Evolutionary conservation across 2,329 filamentous ascomycete genomes (phyloP).

Genomic region (Aureobasidium sp.): DNA sequence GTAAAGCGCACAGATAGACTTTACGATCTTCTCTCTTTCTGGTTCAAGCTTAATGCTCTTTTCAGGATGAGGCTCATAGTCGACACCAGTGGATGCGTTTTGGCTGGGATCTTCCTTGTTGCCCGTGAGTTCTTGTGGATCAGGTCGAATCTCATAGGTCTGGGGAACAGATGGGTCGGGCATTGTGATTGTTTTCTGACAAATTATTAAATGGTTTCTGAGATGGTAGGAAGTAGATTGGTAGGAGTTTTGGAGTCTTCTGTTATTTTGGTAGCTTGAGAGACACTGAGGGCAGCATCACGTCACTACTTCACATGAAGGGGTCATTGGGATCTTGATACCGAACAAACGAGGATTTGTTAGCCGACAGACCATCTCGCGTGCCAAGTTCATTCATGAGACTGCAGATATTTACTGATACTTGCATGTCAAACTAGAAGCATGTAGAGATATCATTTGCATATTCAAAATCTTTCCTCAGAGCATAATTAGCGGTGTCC

Average conservation of each 20-base stretch:
- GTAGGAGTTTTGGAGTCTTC: not conserved
- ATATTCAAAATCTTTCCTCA: too few species aligned
- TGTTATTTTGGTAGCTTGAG: not conserved
- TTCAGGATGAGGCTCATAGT: slow-evolving; percentile 38
- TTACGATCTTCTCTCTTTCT: slow-evolving; percentile 35
- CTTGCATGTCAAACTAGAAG: too few species aligned
- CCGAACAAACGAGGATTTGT: not conserved
- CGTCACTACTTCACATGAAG: slow-evolving; percentile 6
- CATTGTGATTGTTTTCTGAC: not conserved
- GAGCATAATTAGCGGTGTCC: too few species aligned
- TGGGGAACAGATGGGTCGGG: slow-evolving; percentile 13
- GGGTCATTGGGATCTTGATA: not conserved
- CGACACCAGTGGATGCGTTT: slow-evolving; percentile 28
- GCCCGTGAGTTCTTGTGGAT: slow-evolving; percentile 27
- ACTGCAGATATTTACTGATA: too few species aligned
- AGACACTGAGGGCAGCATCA: not conserved
- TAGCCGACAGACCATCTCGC: not conserved
- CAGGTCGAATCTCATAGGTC: slow-evolving; percentile 20
- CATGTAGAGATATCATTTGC: too few species aligned
- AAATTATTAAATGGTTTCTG: not conserved
- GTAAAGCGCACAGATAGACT: slow-evolving; percentile 40
- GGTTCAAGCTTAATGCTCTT: slow-evolving; percentile 30
- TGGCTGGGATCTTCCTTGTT: slow-evolving; percentile 21
- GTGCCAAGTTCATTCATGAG: too few species aligned
- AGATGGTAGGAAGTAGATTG: not conserved